Evolutionary conservation across 768 basidiomycete species (phyloP).

Genomic region (Boletus sp.): DNA sequence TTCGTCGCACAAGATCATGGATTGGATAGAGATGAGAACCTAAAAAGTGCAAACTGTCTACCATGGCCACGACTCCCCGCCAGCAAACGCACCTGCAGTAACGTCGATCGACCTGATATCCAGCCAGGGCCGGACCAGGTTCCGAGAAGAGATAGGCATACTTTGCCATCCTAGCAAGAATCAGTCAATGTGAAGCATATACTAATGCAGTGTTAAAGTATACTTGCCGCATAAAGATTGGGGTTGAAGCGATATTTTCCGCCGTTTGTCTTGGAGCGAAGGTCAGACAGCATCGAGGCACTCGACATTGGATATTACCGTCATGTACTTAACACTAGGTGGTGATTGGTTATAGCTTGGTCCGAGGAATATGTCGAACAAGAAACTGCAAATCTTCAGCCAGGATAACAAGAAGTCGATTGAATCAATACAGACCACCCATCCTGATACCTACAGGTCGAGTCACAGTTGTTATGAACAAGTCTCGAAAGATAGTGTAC

Average conservation of each 20-base stretch:
- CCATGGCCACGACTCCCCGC: not conserved
- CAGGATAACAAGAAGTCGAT: not conserved
- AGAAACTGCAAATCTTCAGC: conserved; percentile 40
- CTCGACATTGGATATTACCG: conserved; percentile 31
- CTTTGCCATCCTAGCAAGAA: conserved; percentile 81
- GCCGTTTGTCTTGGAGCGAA: conserved; percentile 63
- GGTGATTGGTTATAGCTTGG: conserved; percentile 86
- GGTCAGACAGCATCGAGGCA: conserved; percentile 11
- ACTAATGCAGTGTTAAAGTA: not conserved
- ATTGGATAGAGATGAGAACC: conserved; percentile 92
- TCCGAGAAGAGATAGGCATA: conserved; percentile 86
- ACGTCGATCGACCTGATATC: conserved; percentile 85
- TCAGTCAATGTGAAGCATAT: not conserved
- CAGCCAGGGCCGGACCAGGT: conserved; percentile 95
- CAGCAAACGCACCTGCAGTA: conserved; percentile 63
- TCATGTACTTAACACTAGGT: conserved; percentile 71
- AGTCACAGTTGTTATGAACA: conserved; percentile 3
- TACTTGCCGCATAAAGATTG: conserved; percentile 82
- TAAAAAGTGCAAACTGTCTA: conserved; percentile 19
- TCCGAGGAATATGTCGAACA: conserved; percentile 94
- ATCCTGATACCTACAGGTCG: conserved; percentile 68
- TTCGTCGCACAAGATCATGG: conserved; percentile 93
- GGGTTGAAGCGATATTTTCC: conserved; percentile 93
- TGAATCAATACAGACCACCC: conserved; percentile 63
- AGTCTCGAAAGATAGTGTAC: not conserved